Evolutionary conservation across 371 early-diverging fungal genomes (phyloP).

Genomic region (Conidiobolus coronatus): DNA sequence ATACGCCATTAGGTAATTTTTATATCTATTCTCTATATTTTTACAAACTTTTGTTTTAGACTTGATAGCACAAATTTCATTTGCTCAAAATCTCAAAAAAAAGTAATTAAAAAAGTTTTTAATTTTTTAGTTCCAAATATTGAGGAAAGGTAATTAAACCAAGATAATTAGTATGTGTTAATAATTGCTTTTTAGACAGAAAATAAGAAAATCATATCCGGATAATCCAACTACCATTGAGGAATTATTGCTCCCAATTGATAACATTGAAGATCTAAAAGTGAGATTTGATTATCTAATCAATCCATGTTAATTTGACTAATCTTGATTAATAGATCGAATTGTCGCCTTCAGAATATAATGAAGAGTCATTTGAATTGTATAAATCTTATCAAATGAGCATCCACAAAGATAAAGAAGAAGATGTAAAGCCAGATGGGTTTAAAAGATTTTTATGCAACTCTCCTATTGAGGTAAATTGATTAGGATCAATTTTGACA

Average conservation of each 20-base stretch:
- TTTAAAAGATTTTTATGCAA: slow-evolving; percentile 54
- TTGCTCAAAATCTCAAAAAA: slow-evolving; percentile 38
- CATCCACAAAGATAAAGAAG: slow-evolving; percentile 50
- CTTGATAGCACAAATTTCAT: slow-evolving; percentile 21
- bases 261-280: background rate
- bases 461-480: slow-evolving; percentile 35
- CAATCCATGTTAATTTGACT: background rate
- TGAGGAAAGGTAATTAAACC: background rate
- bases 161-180: background rate
- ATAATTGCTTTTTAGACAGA: background rate
- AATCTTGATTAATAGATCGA: slow-evolving; percentile 14
- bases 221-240: slow-evolving; percentile 9
- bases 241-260: slow-evolving; percentile 13
- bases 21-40: too few species aligned
- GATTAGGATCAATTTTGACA: background rate
- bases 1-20: slow-evolving; percentile 38
- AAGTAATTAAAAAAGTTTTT: slow-evolving; percentile 31
- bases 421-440: slow-evolving; percentile 17
- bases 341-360: slow-evolving; percentile 34
- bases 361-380: slow-evolving; percentile 44
- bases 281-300: background rate
- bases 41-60: slow-evolving; percentile 12
- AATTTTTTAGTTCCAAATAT: slow-evolving; percentile 12
- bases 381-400: slow-evolving; percentile 55
- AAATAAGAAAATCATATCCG: slow-evolving; percentile 8